Percentiles rank a stretch among this genome's conserved stretches.
phyloP scores from a whole-genome alignment of 176 grass and related monocot species.

The Ensete glaucum region DNA sequence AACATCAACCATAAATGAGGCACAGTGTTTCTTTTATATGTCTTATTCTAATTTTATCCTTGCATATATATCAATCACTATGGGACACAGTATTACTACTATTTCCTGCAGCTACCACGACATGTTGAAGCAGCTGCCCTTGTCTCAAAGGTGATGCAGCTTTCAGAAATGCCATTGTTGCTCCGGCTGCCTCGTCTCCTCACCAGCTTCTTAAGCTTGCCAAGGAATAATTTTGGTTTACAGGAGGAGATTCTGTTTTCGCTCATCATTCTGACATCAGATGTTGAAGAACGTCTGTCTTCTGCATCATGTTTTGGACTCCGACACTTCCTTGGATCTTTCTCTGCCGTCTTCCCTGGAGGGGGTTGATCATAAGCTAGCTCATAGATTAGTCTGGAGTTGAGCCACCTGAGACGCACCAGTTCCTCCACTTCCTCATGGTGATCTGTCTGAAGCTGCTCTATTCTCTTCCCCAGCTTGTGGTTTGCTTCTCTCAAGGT shows the following conservation, averaged over 20 bases:
- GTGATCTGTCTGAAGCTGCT: slow-evolving; percentile 5
- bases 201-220: slow-evolving; percentile 9
- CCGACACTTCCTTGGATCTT: slow-evolving; percentile 1
- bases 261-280: no score
- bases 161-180: background rate
- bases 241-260: background rate
- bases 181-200: background rate
- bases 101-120: no score
- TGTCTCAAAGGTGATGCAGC: no score
- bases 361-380: slow-evolving; percentile 4
- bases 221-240: background rate
- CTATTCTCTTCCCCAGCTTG: slow-evolving; percentile 16
- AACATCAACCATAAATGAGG: no score
- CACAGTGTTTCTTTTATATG: no score
- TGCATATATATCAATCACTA: no score
- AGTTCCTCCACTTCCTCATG: slow-evolving; percentile 21
- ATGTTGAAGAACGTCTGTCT: no score
- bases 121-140: background rate
- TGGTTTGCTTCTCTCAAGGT: slow-evolving; percentile 20
- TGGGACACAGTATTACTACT: no score
- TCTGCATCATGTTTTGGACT: slow-evolving; percentile 7
- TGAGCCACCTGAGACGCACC: slow-evolving; percentile 24
- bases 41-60: no score
- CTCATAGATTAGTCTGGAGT: slow-evolving; percentile 14
- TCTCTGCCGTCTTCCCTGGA: slow-evolving; percentile 7